Evolutionary conservation across 2,329 filamentous ascomycete genomes (phyloP).

Genomic region (Aureobasidium pullulans): DNA sequence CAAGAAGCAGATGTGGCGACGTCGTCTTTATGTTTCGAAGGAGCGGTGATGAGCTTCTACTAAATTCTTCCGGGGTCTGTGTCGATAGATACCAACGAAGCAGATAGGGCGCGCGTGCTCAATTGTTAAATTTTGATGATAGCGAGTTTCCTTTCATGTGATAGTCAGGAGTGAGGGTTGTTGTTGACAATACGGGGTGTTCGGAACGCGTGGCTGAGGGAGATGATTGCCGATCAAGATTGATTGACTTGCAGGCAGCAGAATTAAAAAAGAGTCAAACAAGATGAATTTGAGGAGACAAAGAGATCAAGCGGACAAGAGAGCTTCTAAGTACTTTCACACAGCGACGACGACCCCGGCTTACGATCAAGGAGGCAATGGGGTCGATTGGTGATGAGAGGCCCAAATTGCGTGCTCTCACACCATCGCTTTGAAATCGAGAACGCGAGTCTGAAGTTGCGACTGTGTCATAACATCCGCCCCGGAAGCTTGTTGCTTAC

Average conservation of each 20-base stretch:
- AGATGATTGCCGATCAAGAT: neutral
- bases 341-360: neutral
- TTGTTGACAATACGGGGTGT: neutral
- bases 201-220: slow-evolving; percentile 1
- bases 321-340: slow-evolving; percentile 4
- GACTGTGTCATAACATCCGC: neutral
- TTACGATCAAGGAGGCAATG: neutral
- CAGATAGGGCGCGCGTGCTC: slow-evolving; percentile 5
- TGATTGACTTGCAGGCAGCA: slow-evolving; percentile 9
- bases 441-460: neutral
- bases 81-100: neutral
- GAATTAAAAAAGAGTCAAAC: neutral
- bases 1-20: neutral
- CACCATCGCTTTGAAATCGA: slow-evolving; percentile 12
- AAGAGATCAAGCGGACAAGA: neutral
- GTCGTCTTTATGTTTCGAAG: neutral
- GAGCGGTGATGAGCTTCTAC: neutral
- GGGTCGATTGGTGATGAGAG: neutral
- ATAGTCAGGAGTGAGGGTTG: neutral
- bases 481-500: neutral
- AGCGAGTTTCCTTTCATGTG: slow-evolving; percentile 3
- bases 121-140: neutral
- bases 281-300: neutral
- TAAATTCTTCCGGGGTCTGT: neutral
- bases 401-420: slow-evolving; percentile 5